phyloP scores from a whole-genome alignment of 2,329 filamentous ascomycete genomes.

The Sclerotinia spermophila region DNA sequence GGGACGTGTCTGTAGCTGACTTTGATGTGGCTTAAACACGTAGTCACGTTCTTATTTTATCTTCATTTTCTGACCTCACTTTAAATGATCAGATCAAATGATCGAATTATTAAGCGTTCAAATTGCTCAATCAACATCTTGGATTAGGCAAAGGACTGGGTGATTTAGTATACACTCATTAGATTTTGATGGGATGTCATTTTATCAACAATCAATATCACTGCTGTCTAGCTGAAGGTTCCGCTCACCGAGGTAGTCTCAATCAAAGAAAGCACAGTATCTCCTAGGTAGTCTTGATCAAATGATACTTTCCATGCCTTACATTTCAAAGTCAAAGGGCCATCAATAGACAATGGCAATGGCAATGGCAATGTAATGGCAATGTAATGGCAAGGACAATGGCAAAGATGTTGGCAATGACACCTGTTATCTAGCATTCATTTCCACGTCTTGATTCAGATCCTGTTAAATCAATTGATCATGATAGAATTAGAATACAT shows the following conservation, averaged over 20 bases:
- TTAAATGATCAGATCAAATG: neutral
- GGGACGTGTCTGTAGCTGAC: neutral
- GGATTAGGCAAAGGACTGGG: too few relatives aligned
- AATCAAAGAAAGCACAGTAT: neutral
- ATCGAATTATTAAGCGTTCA: neutral
- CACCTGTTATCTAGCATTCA: neutral
- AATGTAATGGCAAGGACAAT: neutral
- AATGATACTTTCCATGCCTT: neutral
- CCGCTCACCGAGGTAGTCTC: neutral
- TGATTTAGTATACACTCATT: neutral
- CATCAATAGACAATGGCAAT: neutral
- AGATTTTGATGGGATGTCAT: neutral
- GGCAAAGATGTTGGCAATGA: neutral
- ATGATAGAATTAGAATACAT: neutral
- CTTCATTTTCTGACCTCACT: neutral
- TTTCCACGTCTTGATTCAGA: neutral
- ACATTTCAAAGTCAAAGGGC: neutral
- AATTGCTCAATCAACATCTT: neutral
- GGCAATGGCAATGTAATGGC: neutral
- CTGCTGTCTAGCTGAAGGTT: neutral
- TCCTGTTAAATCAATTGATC: neutral
- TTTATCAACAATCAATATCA: neutral
- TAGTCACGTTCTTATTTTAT: neutral
- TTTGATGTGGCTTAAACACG: neutral
- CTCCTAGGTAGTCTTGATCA: neutral